Conservation (phyloP, 2,329 filamentous ascomycete species). For the Cladophialophora bantiana region DNA sequence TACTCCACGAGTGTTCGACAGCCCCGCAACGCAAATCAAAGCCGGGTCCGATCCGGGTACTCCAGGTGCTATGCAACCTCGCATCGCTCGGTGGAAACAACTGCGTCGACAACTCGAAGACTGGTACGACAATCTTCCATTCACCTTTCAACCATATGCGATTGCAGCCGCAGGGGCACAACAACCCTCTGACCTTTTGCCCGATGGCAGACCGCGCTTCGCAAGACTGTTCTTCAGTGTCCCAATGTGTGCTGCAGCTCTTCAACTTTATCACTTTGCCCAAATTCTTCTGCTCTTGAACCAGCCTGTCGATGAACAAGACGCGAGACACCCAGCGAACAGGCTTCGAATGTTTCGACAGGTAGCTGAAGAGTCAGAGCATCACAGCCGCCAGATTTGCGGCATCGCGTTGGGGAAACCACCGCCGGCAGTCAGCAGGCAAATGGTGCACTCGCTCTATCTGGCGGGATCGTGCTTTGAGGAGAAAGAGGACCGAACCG, state of each 20-base stretch:
- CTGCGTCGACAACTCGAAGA: conserved; percentile 64
- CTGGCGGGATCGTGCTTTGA: conserved; percentile 68
- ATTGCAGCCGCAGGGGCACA: conserved; percentile 52
- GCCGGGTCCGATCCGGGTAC: conserved; percentile 50
- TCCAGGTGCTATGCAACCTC: conserved; percentile 54
- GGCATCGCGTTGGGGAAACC: conserved; percentile 65
- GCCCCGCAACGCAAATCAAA: conserved; percentile 9
- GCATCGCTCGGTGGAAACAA: conserved; percentile 57
- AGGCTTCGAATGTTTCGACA: conserved; percentile 64
- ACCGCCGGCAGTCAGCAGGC: conserved; percentile 63
- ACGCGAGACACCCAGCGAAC: conserved; percentile 60
- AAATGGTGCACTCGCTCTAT: conserved; percentile 66
- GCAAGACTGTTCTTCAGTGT: conserved; percentile 66
- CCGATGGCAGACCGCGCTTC: conserved; percentile 52
- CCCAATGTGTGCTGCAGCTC: conserved; percentile 69
- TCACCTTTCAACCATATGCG: conserved; percentile 65
- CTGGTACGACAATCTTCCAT: conserved; percentile 66
- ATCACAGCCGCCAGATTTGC: conserved; percentile 67
- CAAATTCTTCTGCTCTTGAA: conserved; percentile 68
- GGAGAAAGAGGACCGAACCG: conserved; percentile 60
- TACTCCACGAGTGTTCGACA: conserved; percentile 50
- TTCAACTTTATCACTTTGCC: conserved; percentile 71
- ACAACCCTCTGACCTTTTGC: conserved; percentile 42
- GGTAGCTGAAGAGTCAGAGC: conserved; percentile 62
- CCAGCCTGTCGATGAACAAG: conserved; percentile 62